A percentile compares a stretch with the other conserved stretches of the same genome.
Conservation (phyloP, 2,329 filamentous ascomycete species). For the Xylariaceae sp. region DNA sequence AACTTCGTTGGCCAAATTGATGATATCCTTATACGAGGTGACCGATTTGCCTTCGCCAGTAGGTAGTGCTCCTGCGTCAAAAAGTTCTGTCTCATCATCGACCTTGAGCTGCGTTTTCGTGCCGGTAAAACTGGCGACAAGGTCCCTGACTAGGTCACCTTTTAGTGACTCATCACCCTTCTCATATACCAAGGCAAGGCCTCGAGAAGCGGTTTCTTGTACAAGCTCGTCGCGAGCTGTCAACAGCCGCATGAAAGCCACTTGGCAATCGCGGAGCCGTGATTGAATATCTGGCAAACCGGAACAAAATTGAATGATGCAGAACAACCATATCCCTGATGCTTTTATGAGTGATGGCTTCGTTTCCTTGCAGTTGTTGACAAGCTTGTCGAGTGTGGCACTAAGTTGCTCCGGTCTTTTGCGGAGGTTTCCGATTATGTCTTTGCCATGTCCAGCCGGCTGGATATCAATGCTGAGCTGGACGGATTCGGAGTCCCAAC, state of each 20-base stretch:
- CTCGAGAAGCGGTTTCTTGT: conserved; percentile 92
- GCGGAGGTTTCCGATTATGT: conserved; percentile 41
- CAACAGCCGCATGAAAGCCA: conserved; percentile 85
- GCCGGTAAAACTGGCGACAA: conserved; percentile 88
- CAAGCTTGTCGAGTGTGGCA: conserved; percentile 72
- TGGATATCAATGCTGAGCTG: conserved; percentile 79
- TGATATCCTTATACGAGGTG: conserved; percentile 97
- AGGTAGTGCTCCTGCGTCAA: conserved; percentile 87
- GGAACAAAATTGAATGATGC: conserved; percentile 87
- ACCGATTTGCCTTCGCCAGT: conserved; percentile 89
- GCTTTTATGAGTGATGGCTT: conserved; percentile 92
- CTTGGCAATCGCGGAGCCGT: conserved; percentile 79
- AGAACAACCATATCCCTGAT: conserved; percentile 94
- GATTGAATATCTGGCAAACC: conserved; percentile 76
- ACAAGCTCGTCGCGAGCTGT: conserved; percentile 91
- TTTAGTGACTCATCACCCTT: conserved; percentile 83
- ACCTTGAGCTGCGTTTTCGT: conserved; percentile 79
- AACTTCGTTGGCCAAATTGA: conserved; percentile 93
- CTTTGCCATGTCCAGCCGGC: conserved; percentile 47
- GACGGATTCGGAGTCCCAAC: conserved; percentile 85
- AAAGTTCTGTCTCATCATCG: conserved; percentile 88
- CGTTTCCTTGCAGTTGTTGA: conserved; percentile 79
- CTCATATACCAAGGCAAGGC: conserved; percentile 91
- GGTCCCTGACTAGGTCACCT: conserved; percentile 82
- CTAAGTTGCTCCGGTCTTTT: conserved; percentile 53